phyloP scores from a whole-genome alignment of 2,329 filamentous ascomycete species.

The Mariannaea sp. region DNA sequence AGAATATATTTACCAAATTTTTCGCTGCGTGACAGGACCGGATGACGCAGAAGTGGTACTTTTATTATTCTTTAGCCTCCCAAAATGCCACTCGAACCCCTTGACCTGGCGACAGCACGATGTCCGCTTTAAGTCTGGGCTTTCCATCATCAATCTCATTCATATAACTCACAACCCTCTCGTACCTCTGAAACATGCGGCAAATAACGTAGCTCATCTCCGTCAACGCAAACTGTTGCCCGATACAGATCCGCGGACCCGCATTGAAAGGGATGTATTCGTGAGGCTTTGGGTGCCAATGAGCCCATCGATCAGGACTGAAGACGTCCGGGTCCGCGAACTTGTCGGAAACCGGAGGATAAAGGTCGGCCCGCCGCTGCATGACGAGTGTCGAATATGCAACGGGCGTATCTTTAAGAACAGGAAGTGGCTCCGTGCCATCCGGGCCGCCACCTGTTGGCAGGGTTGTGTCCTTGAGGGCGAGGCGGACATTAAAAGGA shows the following conservation, averaged over 20 bases:
- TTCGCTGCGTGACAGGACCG: no score
- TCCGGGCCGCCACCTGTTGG: slow-evolving; percentile 72
- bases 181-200: slow-evolving; percentile 73
- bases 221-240: slow-evolving; percentile 80
- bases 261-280: slow-evolving; percentile 78
- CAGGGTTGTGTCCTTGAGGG: slow-evolving; percentile 74
- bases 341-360: slow-evolving; percentile 54
- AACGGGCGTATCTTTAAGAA: slow-evolving; percentile 69
- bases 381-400: slow-evolving; percentile 71
- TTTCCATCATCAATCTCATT: slow-evolving; percentile 56
- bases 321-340: slow-evolving; percentile 57
- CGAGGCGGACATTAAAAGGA: slow-evolving; percentile 77
- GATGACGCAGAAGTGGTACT: not conserved
- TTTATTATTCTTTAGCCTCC: slow-evolving; percentile 45
- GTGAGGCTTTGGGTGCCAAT: slow-evolving; percentile 68
- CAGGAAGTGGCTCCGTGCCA: slow-evolving; percentile 63
- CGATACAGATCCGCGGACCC: slow-evolving; percentile 74
- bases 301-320: slow-evolving; percentile 69
- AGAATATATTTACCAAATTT: no score
- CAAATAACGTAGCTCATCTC: slow-evolving; percentile 77
- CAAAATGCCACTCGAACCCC: slow-evolving; percentile 64
- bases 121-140: slow-evolving; percentile 61
- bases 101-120: slow-evolving; percentile 63
- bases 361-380: slow-evolving; percentile 71
- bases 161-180: slow-evolving; percentile 64